Percentiles rank a stretch among this genome's conserved stretches.
Conservation (phyloP, 495 filamentous ascomycete genomes). For the Thozetella sp. region DNA sequence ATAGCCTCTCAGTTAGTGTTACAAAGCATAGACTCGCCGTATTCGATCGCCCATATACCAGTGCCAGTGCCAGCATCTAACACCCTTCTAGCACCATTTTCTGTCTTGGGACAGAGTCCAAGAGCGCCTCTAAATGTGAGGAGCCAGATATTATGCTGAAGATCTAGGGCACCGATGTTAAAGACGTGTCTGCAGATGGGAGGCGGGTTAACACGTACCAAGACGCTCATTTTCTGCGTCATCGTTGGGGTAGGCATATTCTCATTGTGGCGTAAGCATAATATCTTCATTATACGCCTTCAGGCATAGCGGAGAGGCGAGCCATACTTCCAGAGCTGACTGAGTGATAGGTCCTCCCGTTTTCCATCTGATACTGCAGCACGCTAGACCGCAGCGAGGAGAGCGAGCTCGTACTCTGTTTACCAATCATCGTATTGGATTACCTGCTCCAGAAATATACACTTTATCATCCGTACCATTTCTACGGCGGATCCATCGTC, state of each 20-base stretch:
- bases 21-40: too few species aligned
- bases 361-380: conserved; percentile 27
- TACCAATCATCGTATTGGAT: too few species aligned
- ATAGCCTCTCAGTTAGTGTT: too few species aligned
- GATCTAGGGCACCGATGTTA: too few species aligned
- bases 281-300: too few species aligned
- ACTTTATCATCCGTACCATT: too few species aligned
- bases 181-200: too few species aligned
- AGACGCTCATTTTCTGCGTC: conserved; percentile 13
- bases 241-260: conserved; percentile 23
- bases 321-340: conserved; percentile 37
- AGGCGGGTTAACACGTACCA: too few species aligned
- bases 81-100: conserved; percentile 30
- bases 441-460: too few species aligned
- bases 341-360: conserved; percentile 47
- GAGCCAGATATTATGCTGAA: conserved; percentile 45
- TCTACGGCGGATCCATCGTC: too few species aligned
- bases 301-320: too few species aligned
- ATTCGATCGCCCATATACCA: conserved; percentile 47
- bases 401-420: too few species aligned
- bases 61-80: conserved; percentile 47
- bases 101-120: conserved; percentile 23
- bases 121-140: conserved; percentile 40
- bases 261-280: background rate
- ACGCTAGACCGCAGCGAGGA: conserved; percentile 20